Conservation (phyloP, 371 early-diverging fungal genomes). For the Syncephalastrum sp. region DNA sequence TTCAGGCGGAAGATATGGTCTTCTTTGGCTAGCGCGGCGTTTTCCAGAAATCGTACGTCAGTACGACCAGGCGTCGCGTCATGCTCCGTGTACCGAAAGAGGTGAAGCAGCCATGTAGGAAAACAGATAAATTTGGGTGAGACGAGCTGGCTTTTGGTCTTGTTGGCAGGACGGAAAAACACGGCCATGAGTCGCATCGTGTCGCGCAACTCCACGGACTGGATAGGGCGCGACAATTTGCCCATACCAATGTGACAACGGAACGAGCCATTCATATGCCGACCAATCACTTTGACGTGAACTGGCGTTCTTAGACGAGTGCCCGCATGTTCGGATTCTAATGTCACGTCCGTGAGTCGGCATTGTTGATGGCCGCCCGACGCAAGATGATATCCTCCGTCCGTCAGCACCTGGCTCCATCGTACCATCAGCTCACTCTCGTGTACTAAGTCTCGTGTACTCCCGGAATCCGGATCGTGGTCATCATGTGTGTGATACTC, state of each 20-base stretch:
- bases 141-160: constrained; percentile 27
- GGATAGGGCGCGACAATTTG: constrained; percentile 43
- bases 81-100: constrained; percentile 44
- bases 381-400: constrained; percentile 21
- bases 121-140: constrained; percentile 45
- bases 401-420: constrained; percentile 25
- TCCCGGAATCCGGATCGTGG: no score
- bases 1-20: constrained; percentile 50
- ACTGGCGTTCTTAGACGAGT: constrained; percentile 26
- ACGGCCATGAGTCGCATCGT: constrained; percentile 45
- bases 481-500: no score
- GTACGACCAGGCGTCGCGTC: constrained; percentile 41
- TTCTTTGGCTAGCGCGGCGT: constrained; percentile 42
- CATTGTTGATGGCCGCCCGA: constrained; percentile 21
- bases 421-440: constrained; percentile 24
- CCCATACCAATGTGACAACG: constrained; percentile 47
- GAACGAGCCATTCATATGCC: constrained; percentile 45
- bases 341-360: constrained; percentile 22
- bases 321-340: constrained; percentile 4
- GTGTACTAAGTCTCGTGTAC: constrained; percentile 4
- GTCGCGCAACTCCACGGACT: constrained; percentile 29
- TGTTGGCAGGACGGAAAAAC: constrained; percentile 40
- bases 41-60: constrained; percentile 41
- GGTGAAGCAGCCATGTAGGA: constrained; percentile 46
- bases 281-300: constrained; percentile 43